A percentile compares a stretch with the other conserved stretches of the same genome.
phyloP scores from a whole-genome alignment of 2,329 filamentous ascomycete genomes.

The Fusarium oxysporum region DNA sequence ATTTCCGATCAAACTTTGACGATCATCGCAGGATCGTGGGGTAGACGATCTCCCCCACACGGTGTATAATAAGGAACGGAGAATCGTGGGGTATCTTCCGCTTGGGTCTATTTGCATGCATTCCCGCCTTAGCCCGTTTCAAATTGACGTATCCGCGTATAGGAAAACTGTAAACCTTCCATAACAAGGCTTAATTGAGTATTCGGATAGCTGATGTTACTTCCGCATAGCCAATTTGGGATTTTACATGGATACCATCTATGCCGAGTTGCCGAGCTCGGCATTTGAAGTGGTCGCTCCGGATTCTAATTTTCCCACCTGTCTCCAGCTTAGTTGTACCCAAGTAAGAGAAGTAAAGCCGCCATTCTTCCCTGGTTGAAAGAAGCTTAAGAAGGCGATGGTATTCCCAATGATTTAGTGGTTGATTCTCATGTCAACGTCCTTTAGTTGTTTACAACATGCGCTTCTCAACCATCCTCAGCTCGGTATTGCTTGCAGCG shows the following conservation, averaged over 20 bases:
- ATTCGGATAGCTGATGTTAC: accelerated
- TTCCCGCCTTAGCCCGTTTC: neutral
- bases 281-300: neutral
- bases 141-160: neutral
- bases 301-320: neutral
- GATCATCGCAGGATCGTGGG: neutral
- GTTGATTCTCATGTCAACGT: accelerated
- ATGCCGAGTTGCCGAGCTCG: neutral
- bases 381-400: accelerated
- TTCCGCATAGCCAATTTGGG: neutral
- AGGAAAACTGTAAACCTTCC: neutral
- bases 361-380: accelerated
- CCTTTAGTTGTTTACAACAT: accelerated
- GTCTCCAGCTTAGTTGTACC: neutral
- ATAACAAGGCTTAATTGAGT: accelerated
- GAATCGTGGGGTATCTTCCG: neutral
- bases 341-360: accelerated
- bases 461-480: neutral
- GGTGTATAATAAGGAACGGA: accelerated
- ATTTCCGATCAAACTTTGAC: accelerated
- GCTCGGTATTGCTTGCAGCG: neutral
- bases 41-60: neutral
- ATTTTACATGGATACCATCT: neutral
- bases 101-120: neutral
- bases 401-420: accelerated